Evolutionary conservation across 2,329 filamentous ascomycete species (phyloP), one percentile per base, ranked within the genome.

Genomic region (Paradendryphiella salina): DNA sequence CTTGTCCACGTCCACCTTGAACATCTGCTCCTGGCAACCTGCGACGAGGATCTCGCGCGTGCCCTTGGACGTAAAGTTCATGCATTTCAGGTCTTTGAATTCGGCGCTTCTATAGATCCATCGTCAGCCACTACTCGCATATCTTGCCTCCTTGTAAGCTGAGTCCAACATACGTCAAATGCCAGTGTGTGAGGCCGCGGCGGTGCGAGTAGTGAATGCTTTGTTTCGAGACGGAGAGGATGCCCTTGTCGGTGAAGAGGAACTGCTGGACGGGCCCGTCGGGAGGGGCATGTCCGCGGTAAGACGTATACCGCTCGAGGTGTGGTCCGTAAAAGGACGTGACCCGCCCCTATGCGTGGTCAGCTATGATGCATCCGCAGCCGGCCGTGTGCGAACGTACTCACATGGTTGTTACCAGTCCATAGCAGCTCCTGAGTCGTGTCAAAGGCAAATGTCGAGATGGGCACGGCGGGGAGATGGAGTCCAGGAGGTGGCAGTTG

Each of bases 1-100:
- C 61, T 78, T 80, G 32, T 86, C 84, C 38, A 87, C 77, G 63
- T 88, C 85, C 45, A 88, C 80, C 21, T 82, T 86, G 69, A 96
- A 88, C 88, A 99, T 96, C 41, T 82, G 82, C 47, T 87, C 83
- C 74, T 99, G 94, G 60, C 87, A 84, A 38, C 94, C 94, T 38
- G 91, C 94, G 28, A 93, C 89, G 15, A 99, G 78, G 50, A 99
- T 86, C 67, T 96, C 88, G 11, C 84, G 82, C 20, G 88, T 89
- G 7, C 88, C 88, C 67, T 91, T 91, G 21, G 89, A 91, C 1
- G 90, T 95, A 70, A 96, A 96, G 71, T 88, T 93, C 91, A 97
- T 97, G 74, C 94, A 97, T 63, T 85, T 85, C 58, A 99, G 77
- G 67, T 96, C 90, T 57, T 82, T 85, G 87, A 97, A 96, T 48